Percentiles rank a stretch among this genome's conserved stretches.
Conservation (phyloP, 2,329 filamentous ascomycete species). For the Pleoardoris graminearum region DNA sequence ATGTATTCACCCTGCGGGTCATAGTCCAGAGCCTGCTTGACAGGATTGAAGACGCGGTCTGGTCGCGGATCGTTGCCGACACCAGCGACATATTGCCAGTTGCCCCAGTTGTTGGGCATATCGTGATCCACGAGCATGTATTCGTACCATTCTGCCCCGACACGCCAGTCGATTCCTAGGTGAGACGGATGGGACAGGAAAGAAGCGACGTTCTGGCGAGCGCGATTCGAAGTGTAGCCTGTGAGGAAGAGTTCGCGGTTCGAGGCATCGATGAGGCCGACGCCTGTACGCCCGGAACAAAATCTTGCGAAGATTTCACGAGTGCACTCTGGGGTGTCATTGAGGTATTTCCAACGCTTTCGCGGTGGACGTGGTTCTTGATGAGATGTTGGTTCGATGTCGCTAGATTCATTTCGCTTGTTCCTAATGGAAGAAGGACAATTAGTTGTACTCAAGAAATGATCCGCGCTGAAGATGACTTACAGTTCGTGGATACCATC, state of each 20-base stretch:
- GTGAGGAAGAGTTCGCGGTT: slow-evolving; percentile 75
- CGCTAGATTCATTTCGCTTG: not conserved
- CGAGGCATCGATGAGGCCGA: slow-evolving; percentile 76
- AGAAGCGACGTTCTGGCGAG: slow-evolving; percentile 74
- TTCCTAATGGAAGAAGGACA: not conserved
- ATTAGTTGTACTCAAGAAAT: not conserved
- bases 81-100: slow-evolving; percentile 81
- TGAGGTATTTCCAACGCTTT: slow-evolving; percentile 37
- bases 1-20: slow-evolving; percentile 71
- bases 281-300: slow-evolving; percentile 69
- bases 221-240: slow-evolving; percentile 77
- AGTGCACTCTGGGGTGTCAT: slow-evolving; percentile 51
- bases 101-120: slow-evolving; percentile 75
- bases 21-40: slow-evolving; percentile 80
- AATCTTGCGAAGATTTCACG: slow-evolving; percentile 58
- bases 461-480: slow-evolving; percentile 6
- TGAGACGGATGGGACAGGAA: slow-evolving; percentile 68
- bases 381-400: not conserved
- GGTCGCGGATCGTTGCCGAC: slow-evolving; percentile 79
- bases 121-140: slow-evolving; percentile 76
- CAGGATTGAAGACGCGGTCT: slow-evolving; percentile 76
- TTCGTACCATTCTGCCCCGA: slow-evolving; percentile 84
- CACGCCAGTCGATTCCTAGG: slow-evolving; percentile 75
- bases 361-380: slow-evolving; percentile 47
- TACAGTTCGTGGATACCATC: slow-evolving; percentile 62